Base-by-base conservation (phyloP, 345 rosid species). In the Citrus australasica region DNA sequence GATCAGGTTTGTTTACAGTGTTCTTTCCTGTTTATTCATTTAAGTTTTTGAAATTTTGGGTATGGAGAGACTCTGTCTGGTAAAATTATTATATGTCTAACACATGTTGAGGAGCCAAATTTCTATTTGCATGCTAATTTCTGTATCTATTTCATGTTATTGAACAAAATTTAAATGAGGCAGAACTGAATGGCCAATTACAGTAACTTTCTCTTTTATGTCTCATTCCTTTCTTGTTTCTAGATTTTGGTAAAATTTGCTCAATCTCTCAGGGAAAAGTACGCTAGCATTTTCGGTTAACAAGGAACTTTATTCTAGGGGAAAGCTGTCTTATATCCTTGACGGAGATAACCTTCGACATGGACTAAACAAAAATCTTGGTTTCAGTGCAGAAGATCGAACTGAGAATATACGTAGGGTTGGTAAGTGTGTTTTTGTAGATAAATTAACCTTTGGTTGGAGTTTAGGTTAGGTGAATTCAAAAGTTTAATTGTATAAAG, bases 341-440 rank as follows among this genome's bases (percentile, higher is more conserved):
- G 99, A 95, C 14, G 99, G 99, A 1, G 98, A 95, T 79, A 95
- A 93, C 74, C 91, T 95, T 80, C 89, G 97, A 35, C 97, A 93
- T 75, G 98, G 99, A 62, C 86, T 95, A 61, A 95, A 91, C 84
- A 92, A 88, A 80, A 92, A 91, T 87, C 93, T 93, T 11, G 87
- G 94, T 77, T 95, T 95, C 85, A 89, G 86, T 83, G 89, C 92
- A 3, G 96, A 92, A 82, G 98, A 95, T 77, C 92, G 99, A 79
- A 85, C 91, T 27, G 98, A 95, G 84, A 95, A 95, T 69, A 93
- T 92, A 68, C 91, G 99, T 38, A 90, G 99, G 60, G 97, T 95
- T 32, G 99, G 99, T 95, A 79, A 79, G 97, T 84, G 75, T 82
- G 66, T 60, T 65, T 30, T 30, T 55, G 9, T 22, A 58, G 27